Conservation (phyloP, 202 grass and related monocot genomes). For the Saccharum hybrid region DNA sequence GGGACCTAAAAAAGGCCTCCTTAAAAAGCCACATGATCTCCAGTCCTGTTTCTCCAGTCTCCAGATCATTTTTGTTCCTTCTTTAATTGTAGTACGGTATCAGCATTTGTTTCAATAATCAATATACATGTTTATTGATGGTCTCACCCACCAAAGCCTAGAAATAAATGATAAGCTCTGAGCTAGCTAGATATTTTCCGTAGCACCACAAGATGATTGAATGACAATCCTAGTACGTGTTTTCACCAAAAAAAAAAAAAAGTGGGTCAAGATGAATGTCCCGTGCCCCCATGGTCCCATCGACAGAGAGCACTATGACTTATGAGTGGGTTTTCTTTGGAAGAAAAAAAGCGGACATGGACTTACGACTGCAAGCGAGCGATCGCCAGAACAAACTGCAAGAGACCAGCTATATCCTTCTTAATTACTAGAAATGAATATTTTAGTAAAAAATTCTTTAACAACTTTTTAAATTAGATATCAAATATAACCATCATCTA, state of each 20-base stretch:
- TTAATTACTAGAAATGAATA: rapidly evolving
- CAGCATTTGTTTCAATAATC: too few species aligned
- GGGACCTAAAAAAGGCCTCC: too few species aligned
- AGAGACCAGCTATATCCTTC: too few species aligned
- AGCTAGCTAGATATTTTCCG: neutral
- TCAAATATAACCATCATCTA: too few species aligned
- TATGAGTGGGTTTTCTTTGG: neutral
- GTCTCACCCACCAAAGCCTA: neutral
- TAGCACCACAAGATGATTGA: neutral
- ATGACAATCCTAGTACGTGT: neutral
- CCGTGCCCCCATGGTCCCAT: neutral
- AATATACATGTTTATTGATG: neutral
- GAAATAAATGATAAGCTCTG: neutral
- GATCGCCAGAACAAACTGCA: neutral
- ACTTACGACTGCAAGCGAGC: neutral
- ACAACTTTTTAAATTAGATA: too few species aligned
- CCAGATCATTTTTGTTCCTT: neutral
- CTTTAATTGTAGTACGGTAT: too few species aligned
- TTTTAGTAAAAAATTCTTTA: too few species aligned
- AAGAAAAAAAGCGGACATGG: neutral
- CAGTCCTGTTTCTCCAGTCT: neutral
- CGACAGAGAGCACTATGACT: neutral
- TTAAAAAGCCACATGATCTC: too few species aligned
- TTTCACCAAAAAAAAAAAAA: too few species aligned
- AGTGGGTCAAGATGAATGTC: neutral